These are phyloP conservation scores for Leccinum subtestaceum DNA, from an alignment of 768 basidiomycete species.

Conservation along the genomic window DNA sequence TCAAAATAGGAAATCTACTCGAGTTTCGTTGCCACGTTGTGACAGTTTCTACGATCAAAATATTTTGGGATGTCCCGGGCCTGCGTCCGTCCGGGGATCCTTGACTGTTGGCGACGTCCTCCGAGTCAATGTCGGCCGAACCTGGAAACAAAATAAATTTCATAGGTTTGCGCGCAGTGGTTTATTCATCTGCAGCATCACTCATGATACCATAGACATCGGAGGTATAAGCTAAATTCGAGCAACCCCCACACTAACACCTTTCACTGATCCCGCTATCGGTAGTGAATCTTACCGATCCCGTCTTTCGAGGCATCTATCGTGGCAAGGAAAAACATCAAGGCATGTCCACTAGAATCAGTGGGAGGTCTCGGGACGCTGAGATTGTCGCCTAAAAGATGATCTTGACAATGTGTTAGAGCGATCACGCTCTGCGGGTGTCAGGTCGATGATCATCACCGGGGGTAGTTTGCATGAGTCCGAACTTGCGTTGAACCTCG, in stretches of 20 bases:
- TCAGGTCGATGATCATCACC: constrained; percentile 72
- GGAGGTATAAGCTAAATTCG: constrained; percentile 30
- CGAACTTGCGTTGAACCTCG: constrained; percentile 55
- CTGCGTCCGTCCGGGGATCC: not conserved
- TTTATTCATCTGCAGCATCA: not conserved
- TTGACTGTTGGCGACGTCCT: not conserved
- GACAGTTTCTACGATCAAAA: no score
- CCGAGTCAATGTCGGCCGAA: constrained; percentile 3
- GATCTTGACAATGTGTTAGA: constrained; percentile 59
- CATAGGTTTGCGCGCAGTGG: constrained; percentile 32
- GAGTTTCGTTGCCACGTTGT: not conserved
- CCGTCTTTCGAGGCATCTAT: constrained; percentile 52
- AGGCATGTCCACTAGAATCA: constrained; percentile 30
- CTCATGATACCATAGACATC: constrained; percentile 33
- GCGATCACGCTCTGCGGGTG: constrained; percentile 56
- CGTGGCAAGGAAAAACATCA: constrained; percentile 49
- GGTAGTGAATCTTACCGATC: constrained; percentile 55
- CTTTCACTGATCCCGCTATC: not conserved
- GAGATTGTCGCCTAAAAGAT: constrained; percentile 36
- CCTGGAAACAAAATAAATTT: constrained; percentile 23
- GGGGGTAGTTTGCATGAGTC: constrained; percentile 71
- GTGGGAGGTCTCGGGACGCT: not conserved
- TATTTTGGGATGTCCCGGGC: no score
- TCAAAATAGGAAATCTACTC: not conserved
- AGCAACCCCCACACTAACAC: not conserved